Percentiles rank a stretch among this genome's conserved stretches.
phyloP scores from a whole-genome alignment of 2,329 filamentous ascomycete species.

The Ophiostoma novo-ulmi region DNA sequence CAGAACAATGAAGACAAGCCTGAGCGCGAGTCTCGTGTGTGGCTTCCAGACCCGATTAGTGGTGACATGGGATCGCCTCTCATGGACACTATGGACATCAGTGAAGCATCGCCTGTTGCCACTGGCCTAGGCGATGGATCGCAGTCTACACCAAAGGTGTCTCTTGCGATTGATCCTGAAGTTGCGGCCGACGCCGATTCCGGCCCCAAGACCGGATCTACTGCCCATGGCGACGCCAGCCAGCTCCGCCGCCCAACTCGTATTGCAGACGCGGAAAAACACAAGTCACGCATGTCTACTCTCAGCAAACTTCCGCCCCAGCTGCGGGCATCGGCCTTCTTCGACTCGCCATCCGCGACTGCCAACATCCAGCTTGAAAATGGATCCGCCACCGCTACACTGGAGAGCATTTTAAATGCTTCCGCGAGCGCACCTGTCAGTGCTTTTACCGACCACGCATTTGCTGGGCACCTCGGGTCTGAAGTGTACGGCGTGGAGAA shows the following conservation, averaged over 20 bases:
- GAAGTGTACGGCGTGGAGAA: slow-evolving; percentile 67
- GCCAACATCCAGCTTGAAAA: slow-evolving; percentile 58
- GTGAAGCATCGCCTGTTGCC: not conserved
- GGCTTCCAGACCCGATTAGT: slow-evolving; percentile 46
- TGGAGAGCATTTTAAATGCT: slow-evolving; percentile 88
- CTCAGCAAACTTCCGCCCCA: slow-evolving; percentile 65
- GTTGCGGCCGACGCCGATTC: slow-evolving; percentile 6
- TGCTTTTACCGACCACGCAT: slow-evolving; percentile 86
- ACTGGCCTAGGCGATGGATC: not conserved
- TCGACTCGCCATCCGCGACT: slow-evolving; percentile 59
- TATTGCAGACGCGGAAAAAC: slow-evolving; percentile 35
- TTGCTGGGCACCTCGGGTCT: slow-evolving; percentile 67
- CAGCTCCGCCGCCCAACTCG: slow-evolving; percentile 32
- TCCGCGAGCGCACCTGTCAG: slow-evolving; percentile 81
- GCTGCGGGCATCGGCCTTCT: slow-evolving; percentile 84
- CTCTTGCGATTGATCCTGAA: not conserved
- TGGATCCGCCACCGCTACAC: slow-evolving; percentile 78
- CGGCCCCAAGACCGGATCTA: not conserved
- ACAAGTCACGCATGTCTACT: slow-evolving; percentile 37
- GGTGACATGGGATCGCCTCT: slow-evolving; percentile 31
- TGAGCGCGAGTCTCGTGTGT: slow-evolving; percentile 34
- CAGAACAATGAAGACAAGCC: slow-evolving; percentile 3
- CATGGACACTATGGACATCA: slow-evolving; percentile 13
- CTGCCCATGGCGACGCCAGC: slow-evolving; percentile 24
- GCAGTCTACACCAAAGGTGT: not conserved